Percentiles rank a stretch among this genome's conserved stretches.
phyloP scores from a whole-genome alignment of 2,329 filamentous ascomycete genomes.

The Colletotrichum limetticola region DNA sequence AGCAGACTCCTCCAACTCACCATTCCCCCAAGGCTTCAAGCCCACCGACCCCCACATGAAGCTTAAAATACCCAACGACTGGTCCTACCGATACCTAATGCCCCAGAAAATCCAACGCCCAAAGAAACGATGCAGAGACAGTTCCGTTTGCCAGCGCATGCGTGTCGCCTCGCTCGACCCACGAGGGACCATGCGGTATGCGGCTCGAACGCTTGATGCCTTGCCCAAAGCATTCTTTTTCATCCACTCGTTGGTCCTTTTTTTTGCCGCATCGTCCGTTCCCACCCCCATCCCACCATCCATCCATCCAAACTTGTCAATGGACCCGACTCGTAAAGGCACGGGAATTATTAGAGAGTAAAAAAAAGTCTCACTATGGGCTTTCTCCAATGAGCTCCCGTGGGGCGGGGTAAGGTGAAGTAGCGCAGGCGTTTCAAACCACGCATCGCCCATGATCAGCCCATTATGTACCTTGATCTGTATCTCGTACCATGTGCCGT shows the following conservation, averaged over 20 bases:
- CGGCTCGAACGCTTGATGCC: neutral
- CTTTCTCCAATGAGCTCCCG: no score
- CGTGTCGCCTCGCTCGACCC: constrained; percentile 11
- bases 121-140: neutral
- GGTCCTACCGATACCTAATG: neutral
- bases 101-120: neutral
- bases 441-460: constrained; percentile 26
- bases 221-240: neutral
- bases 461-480: constrained; percentile 2
- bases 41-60: constrained; percentile 9
- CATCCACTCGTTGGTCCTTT: neutral
- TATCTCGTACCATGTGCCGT: neutral
- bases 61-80: neutral
- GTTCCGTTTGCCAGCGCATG: neutral
- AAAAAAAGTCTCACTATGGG: no score
- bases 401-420: constrained; percentile 26
- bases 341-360: no score
- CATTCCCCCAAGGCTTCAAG: neutral
- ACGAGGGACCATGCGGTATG: neutral
- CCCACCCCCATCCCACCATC: neutral
- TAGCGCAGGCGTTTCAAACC: constrained; percentile 25
- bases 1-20: neutral
- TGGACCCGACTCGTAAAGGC: neutral
- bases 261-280: neutral
- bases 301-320: neutral